Percentiles rank a stretch among this genome's conserved stretches.
Evolutionary conservation across 768 basidiomycete species (phyloP).

Genomic region (Hemileccinum impolitum): DNA sequence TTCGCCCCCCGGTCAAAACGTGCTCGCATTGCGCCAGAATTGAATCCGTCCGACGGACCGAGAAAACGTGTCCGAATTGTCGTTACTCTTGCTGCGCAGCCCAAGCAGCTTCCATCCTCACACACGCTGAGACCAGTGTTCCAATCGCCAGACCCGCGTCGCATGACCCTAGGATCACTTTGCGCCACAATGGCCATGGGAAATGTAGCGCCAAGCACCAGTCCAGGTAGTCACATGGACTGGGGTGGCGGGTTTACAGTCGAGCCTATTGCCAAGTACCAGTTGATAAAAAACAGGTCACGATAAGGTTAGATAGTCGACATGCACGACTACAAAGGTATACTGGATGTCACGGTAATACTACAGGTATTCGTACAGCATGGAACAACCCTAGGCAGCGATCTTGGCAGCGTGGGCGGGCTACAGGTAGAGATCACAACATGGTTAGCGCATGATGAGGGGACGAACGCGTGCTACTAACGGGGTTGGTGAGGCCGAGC

Average conservation of each 20-base stretch:
- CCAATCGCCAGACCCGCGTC: too few species aligned
- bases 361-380: slow-evolving; percentile 13
- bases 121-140: too few species aligned
- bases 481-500: slow-evolving; percentile 39
- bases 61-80: too few species aligned
- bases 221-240: too few species aligned
- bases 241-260: too few species aligned
- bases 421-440: neutral
- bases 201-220: neutral
- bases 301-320: too few species aligned
- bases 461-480: slow-evolving; percentile 13
- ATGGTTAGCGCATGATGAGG: neutral
- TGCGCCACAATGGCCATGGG: neutral
- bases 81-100: too few species aligned
- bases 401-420: neutral
- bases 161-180: too few species aligned
- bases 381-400: neutral
- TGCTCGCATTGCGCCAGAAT: neutral
- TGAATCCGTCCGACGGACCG: too few species aligned
- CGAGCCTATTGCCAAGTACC: too few species aligned
- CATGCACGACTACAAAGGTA: neutral
- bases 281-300: too few species aligned
- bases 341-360: slow-evolving; percentile 1
- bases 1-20: neutral
- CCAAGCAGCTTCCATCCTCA: too few species aligned